These are phyloP conservation scores for Medicago truncatula DNA, from an alignment of 306 rosid genomes.

Conservation along the genomic window DNA sequence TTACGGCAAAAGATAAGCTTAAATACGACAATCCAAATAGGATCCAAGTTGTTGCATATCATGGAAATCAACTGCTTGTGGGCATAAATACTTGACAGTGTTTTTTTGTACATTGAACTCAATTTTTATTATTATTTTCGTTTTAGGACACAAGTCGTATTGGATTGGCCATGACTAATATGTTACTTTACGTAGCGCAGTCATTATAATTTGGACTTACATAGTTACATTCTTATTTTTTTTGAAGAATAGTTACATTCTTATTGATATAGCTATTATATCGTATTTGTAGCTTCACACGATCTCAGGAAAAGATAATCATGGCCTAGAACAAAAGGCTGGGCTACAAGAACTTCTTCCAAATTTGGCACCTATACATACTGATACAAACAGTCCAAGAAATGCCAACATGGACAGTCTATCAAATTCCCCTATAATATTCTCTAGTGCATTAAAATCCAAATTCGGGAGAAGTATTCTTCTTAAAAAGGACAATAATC, in stretches of 20 bases:
- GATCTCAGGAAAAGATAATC: slow-evolving; percentile 56
- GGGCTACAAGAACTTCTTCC: slow-evolving; percentile 48
- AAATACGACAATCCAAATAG: not conserved
- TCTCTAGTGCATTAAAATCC: slow-evolving; percentile 61
- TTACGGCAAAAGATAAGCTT: not conserved
- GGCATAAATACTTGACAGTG: not conserved
- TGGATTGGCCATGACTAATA: not conserved
- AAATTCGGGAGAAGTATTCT: slow-evolving; percentile 54
- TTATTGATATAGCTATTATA: slow-evolving; percentile 17
- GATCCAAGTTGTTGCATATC: not conserved
- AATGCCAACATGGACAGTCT: slow-evolving; percentile 51
- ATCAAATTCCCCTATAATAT: slow-evolving; percentile 63
- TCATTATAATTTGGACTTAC: slow-evolving; percentile 7
- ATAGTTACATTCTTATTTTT: too few relatives aligned
- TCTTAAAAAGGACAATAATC: slow-evolving; percentile 39
- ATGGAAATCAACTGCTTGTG: not conserved
- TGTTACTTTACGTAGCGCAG: not conserved
- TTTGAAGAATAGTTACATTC: too few relatives aligned
- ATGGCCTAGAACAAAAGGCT: slow-evolving; percentile 51
- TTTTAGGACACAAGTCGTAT: not conserved
- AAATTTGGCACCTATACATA: slow-evolving; percentile 50
- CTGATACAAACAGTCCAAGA: slow-evolving; percentile 50
- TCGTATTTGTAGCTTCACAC: slow-evolving; percentile 65
- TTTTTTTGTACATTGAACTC: not conserved
- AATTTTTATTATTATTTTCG: not conserved